Evolutionary conservation across 2,329 filamentous ascomycete genomes (phyloP).

Genomic region (Curvularia spicifera): DNA sequence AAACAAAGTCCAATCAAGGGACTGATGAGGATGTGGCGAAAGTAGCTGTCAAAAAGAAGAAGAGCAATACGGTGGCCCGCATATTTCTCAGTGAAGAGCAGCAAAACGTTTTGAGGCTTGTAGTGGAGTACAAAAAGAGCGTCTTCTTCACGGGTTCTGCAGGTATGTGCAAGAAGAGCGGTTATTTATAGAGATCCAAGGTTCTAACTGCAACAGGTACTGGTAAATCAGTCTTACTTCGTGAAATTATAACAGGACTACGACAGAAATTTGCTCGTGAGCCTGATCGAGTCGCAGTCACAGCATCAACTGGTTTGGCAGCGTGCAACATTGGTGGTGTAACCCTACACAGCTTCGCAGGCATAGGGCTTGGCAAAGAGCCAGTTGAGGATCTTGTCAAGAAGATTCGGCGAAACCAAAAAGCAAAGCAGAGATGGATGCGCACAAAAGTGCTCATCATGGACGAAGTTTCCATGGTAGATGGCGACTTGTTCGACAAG

Average conservation of each 20-base stretch:
- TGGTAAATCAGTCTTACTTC: slow-evolving; percentile 94
- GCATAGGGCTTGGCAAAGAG: slow-evolving; percentile 94
- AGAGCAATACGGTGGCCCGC: slow-evolving; percentile 56
- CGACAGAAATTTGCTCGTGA: slow-evolving; percentile 78
- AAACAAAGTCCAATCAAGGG: slow-evolving; percentile 48
- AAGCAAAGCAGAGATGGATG: slow-evolving; percentile 88
- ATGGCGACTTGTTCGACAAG: slow-evolving; percentile 96
- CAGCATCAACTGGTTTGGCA: slow-evolving; percentile 92
- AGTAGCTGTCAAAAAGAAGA: slow-evolving; percentile 53
- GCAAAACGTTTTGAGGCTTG: slow-evolving; percentile 79
- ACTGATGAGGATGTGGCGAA: slow-evolving; percentile 58
- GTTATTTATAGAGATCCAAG: not conserved
- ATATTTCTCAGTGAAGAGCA: slow-evolving; percentile 87
- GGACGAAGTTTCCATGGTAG: slow-evolving; percentile 98
- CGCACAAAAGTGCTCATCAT: slow-evolving; percentile 86
- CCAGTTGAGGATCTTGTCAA: slow-evolving; percentile 78
- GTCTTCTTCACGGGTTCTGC: slow-evolving; percentile 98
- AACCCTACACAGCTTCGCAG: slow-evolving; percentile 93
- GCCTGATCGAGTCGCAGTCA: slow-evolving; percentile 86
- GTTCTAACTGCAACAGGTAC: slow-evolving; percentile 60
- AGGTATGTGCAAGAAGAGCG: slow-evolving; percentile 52
- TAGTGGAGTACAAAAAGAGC: slow-evolving; percentile 79
- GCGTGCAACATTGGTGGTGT: slow-evolving; percentile 97
- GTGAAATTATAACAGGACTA: slow-evolving; percentile 83
- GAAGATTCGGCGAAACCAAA: slow-evolving; percentile 87